These are phyloP conservation scores for Isabelozyma rhagii DNA, from an alignment of 805 yeast genomes.

Conservation along the genomic window DNA sequence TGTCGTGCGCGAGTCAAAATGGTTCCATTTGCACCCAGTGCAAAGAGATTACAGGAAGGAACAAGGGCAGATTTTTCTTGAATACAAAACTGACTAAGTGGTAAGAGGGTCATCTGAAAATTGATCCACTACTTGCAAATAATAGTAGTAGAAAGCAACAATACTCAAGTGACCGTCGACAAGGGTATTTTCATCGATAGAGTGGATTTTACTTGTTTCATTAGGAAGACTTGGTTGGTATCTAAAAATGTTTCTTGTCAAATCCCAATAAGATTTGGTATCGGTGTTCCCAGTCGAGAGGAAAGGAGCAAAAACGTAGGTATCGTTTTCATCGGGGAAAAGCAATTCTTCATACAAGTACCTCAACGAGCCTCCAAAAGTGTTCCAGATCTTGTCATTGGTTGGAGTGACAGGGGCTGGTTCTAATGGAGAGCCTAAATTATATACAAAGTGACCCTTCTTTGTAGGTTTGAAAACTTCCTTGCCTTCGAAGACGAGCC, in stretches of 20 bases:
- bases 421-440: conserved; percentile 22
- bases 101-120: conserved; percentile 7
- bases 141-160: conserved; percentile 38
- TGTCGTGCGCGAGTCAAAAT: background rate
- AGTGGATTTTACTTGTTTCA: conserved; percentile 24
- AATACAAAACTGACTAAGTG: too few relatives aligned
- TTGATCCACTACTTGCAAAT: conserved; percentile 26
- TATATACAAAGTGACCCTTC: conserved; percentile 31
- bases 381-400: conserved; percentile 29
- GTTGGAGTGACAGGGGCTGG: conserved; percentile 40
- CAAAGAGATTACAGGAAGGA: too few relatives aligned
- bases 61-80: too few relatives aligned
- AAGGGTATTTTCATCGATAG: conserved; percentile 30
- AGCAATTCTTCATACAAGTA: conserved; percentile 36
- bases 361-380: conserved; percentile 35
- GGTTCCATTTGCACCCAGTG: background rate
- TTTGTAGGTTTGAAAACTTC: conserved; percentile 18
- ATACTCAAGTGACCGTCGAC: conserved; percentile 31
- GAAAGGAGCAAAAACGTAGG: conserved; percentile 31
- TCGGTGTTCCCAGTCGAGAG: conserved; percentile 40
- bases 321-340: conserved; percentile 18
- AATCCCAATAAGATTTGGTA: conserved; percentile 40
- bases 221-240: conserved; percentile 24
- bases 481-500: conserved; percentile 26
- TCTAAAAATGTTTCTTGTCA: conserved; percentile 35